phyloP scores from a whole-genome alignment of 2,329 filamentous ascomycete genomes.

The Epichloe uncinata region DNA sequence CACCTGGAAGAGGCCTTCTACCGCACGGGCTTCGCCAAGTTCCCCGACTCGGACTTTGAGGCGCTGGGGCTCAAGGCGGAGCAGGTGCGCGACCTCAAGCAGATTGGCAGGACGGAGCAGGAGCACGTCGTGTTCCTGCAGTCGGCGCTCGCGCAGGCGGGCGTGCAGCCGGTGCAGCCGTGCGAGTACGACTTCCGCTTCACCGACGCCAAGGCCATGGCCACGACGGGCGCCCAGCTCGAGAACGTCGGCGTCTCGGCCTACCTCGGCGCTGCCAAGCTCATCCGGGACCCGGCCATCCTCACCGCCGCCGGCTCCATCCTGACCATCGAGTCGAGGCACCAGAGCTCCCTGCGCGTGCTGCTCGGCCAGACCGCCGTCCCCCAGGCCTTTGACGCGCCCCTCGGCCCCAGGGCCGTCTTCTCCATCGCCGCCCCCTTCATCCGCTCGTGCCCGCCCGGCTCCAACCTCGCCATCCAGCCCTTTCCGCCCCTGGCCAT shows the following conservation, averaged over 20 bases:
- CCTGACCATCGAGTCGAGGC: constrained; percentile 58
- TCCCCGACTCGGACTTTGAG: constrained; percentile 50
- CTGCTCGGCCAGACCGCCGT: constrained; percentile 45
- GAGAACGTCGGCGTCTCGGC: constrained; percentile 65
- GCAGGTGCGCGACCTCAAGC: constrained; percentile 36
- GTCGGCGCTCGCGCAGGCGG: constrained; percentile 45
- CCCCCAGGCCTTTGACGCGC: constrained; percentile 56
- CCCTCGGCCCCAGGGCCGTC: constrained; percentile 53
- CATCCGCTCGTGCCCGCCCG: constrained; percentile 55
- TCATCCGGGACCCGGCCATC: constrained; percentile 45
- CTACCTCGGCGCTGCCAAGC: constrained; percentile 56
- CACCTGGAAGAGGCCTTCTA: constrained; percentile 65
- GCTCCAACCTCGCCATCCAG: constrained; percentile 50
- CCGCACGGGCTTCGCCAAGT: constrained; percentile 54
- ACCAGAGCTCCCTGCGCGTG: constrained; percentile 58
- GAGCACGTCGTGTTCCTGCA: constrained; percentile 29
- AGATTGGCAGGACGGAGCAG: constrained; percentile 49
- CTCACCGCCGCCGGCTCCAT: constrained; percentile 57
- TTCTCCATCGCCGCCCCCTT: constrained; percentile 63
- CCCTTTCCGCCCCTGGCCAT: too few relatives aligned
- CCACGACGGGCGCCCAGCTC: constrained; percentile 54
- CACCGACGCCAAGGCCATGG: constrained; percentile 51
- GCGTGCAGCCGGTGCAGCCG: constrained; percentile 50
- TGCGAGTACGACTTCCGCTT: constrained; percentile 64
- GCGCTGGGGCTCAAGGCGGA: constrained; percentile 26